Evolutionary conservation across 2,329 filamentous ascomycete species (phyloP).

Genomic region (Exophiala spinifera): DNA sequence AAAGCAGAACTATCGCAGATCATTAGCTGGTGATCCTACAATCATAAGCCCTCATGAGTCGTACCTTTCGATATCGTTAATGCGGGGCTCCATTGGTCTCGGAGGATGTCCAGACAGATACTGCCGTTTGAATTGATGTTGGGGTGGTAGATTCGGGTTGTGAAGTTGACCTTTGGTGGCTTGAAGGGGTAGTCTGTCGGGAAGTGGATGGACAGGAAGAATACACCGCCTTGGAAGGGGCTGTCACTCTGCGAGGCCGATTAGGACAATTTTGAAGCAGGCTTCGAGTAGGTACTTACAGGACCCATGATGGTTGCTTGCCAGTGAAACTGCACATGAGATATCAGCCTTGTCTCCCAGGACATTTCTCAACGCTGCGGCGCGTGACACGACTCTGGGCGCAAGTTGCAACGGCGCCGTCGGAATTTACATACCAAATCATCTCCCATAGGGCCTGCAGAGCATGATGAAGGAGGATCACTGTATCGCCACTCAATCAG

Average conservation of each 20-base stretch:
- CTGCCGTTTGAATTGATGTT: slow-evolving; percentile 99
- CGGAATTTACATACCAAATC: slow-evolving; percentile 72
- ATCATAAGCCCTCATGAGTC: slow-evolving; percentile 19
- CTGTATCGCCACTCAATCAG: slow-evolving; percentile 48
- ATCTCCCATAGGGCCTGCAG: slow-evolving; percentile 92
- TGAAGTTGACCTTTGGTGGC: slow-evolving; percentile 99
- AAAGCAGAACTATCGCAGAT: slow-evolving; percentile 71
- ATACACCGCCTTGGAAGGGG: slow-evolving; percentile 96
- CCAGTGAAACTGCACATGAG: slow-evolving; percentile 82
- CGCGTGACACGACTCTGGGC: not conserved
- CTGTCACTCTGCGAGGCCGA: slow-evolving; percentile 70
- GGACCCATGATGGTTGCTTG: slow-evolving; percentile 99
- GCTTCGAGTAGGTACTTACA: slow-evolving; percentile 58
- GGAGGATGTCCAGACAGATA: slow-evolving; percentile 96
- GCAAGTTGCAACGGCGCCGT: slow-evolving; percentile 13
- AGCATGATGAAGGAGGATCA: slow-evolving; percentile 98
- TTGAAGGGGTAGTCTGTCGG: slow-evolving; percentile 99
- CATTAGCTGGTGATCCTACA: not conserved
- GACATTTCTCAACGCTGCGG: not conserved
- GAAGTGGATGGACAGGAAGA: slow-evolving; percentile 99
- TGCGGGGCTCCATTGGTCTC: slow-evolving; percentile 98
- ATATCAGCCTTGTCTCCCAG: slow-evolving; percentile 33
- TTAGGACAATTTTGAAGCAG: not conserved
- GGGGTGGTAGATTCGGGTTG: slow-evolving; percentile 97
- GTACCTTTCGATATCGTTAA: slow-evolving; percentile 97